Evolutionary conservation across 371 early-diverging fungal species (phyloP).

Genomic region (Mucor circinelloides): DNA sequence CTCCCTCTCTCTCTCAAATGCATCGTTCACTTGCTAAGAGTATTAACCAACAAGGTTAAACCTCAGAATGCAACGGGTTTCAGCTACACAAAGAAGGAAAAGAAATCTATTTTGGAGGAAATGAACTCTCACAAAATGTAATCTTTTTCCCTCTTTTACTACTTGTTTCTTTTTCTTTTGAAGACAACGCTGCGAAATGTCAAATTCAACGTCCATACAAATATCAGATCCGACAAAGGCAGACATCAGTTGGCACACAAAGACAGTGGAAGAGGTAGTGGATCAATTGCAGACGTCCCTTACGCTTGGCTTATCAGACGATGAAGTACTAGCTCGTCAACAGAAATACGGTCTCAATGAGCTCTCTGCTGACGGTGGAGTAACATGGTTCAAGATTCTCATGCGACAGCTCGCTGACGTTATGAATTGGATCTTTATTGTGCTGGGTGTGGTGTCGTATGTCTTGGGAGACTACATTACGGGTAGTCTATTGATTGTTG

Average conservation of each 20-base stretch:
- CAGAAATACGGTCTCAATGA: slow-evolving; percentile 75
- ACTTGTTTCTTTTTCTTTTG: background rate
- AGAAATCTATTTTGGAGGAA: background rate
- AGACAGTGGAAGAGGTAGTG: background rate
- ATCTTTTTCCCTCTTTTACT: background rate
- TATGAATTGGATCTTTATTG: slow-evolving; percentile 81
- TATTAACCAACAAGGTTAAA: too few species aligned
- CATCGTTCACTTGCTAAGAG: too few species aligned
- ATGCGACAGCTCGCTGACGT: slow-evolving; percentile 80
- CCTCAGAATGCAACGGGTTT: background rate
- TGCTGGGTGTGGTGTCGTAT: slow-evolving; percentile 61
- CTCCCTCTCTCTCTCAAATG: too few species aligned
- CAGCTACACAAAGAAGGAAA: background rate
- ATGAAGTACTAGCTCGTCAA: slow-evolving; percentile 54
- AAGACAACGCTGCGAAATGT: too few species aligned
- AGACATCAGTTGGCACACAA: slow-evolving; percentile 7
- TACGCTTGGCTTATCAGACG: slow-evolving; percentile 58
- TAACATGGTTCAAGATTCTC: slow-evolving; percentile 71
- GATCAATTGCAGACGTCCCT: slow-evolving; percentile 9
- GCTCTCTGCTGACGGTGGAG: slow-evolving; percentile 60
- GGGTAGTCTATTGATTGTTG: slow-evolving; percentile 68
- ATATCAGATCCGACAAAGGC: background rate
- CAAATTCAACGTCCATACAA: background rate
- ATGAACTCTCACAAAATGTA: background rate
- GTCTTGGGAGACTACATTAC: slow-evolving; percentile 64